Percentiles rank a stretch among this genome's conserved stretches.
Evolutionary conservation across 78 protist species (phyloP).

Genomic region (Protostelium mycophagum): DNA sequence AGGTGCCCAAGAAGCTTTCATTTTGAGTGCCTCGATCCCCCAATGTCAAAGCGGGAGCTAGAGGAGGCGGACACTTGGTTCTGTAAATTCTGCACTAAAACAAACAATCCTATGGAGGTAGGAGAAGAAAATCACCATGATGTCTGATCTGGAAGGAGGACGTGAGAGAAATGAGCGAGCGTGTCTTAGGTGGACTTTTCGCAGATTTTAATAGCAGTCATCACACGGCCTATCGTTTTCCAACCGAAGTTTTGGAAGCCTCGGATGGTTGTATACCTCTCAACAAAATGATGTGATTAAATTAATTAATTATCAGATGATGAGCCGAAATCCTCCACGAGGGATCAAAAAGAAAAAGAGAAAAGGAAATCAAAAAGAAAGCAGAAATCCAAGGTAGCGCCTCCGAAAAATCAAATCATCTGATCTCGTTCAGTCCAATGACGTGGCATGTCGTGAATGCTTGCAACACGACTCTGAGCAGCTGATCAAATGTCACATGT

Average conservation of each 20-base stretch:
- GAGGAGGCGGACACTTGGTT: slow-evolving; percentile 66
- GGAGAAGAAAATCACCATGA: no score
- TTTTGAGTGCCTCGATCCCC: slow-evolving; percentile 42
- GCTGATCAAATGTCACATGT: background rate
- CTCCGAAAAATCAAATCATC: background rate
- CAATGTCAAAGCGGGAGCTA: slow-evolving; percentile 4
- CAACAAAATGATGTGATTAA: no score
- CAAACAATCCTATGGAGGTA: no score
- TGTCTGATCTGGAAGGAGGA: no score
- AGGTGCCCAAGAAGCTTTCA: slow-evolving; percentile 37
- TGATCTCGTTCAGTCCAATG: background rate
- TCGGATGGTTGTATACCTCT: no score
- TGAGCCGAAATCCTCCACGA: no score
- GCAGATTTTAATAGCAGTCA: no score
- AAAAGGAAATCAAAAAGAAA: background rate
- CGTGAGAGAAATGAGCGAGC: no score
- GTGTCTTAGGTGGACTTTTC: no score
- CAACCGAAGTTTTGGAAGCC: no score
- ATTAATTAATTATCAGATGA: no score
- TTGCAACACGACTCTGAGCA: background rate
- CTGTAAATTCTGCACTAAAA: slow-evolving; percentile 19
- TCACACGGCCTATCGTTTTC: no score
- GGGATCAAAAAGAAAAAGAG: background rate
- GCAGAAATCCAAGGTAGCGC: background rate
- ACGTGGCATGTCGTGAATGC: background rate